Base-by-base conservation (phyloP, 2,329 filamentous ascomycete species). In the Verticillium klebahnii region DNA sequence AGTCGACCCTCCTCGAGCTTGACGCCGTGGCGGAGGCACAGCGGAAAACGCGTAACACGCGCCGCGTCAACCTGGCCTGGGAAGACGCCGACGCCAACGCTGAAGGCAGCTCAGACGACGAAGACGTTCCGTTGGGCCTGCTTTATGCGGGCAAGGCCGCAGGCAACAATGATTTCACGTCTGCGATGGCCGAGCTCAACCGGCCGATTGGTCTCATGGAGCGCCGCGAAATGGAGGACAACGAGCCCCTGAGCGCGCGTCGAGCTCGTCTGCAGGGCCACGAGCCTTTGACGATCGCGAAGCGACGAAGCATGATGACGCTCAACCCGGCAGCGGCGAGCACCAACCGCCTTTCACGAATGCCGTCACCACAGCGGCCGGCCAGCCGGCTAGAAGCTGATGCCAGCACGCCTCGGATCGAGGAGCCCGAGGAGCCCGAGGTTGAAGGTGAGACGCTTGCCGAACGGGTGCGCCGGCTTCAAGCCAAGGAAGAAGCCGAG, bases 21-120 rank as follows among this genome's bases (percentile, higher is more conserved):
- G 94, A 99, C 70, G 90, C 92, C 0, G 92, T 97, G 32, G 91
- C 92, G 25, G 91, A 97, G 74, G 84, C 93, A 29, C 91, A 97
- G 72, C 89, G 88, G 67, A 87, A 89, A 66, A 83, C 89, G 32
- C 86, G 94, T 40, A 85, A 89, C 69, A 84, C 85, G 61, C 91
- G 90, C 70, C 90, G 89, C 62, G 87, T 97, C 37, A 92, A 92
- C 62, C 82, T 99, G 37, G 95, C 94, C 1, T 99, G 95, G 95
- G 93, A 98, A 74, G 89, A 90, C 58, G 83, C 83, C 1, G 76
- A 78, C 14, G 78, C 80, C 8, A 79, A 84, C 60, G 69, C 72
- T 2, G 74, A 76, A 15, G 78, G 79, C 29, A 75, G 76, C 2
- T 81, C 81, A 0, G 86, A 87, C 14, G 92, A 97, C 66, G 91